Base-by-base conservation (phyloP, 148 eudicot genomes). In the Chenopodium quinoa region DNA sequence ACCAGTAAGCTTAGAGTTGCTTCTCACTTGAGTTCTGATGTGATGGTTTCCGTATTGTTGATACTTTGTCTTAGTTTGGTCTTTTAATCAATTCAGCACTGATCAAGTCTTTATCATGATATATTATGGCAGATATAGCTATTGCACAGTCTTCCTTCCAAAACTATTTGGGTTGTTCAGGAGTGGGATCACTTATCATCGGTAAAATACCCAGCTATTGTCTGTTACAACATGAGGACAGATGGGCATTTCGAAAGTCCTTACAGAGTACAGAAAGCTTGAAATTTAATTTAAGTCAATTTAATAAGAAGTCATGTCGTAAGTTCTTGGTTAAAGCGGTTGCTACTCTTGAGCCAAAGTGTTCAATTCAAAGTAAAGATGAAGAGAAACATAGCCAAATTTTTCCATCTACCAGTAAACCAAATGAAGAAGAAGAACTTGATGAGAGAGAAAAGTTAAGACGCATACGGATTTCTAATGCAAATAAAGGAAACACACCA, bases 391-490 rank as follows among this genome's bases (percentile, higher is more conserved):
- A 4, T 71, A 79, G 54, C 54, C 65, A 72, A 75, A 81, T 58
- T 65, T 80, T 84, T 71, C 70, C 73, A 64, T 78, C 73, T 52
- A 80, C 58, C 52, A 68, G 14, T 48, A 60, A 48, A 73, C 60
- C 2, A 25, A 34, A 63, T 84, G 87, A 77, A 37, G 93, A 88
- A 4, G 86, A 88, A 72, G 93, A 91, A 71, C 4, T 89, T 47
- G 84, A 91, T 56, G 92, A 87, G 75, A 91, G 87, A 83, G 99
- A 96, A 87, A 90, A 80, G 87, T 81, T 92, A 89, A 92, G 98
- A 83, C 89, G 99, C 69, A 80, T 82, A 88, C 88, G 91, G 83
- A 96, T 96, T 87, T 96, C 99, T n/a, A 87, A 89, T 87, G 99
- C 99, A 75, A 96, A 92, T 85, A 93, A 91, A 83, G 98, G 99